A percentile compares a stretch with the other conserved stretches of the same genome.
phyloP scores from a whole-genome alignment of 2,329 filamentous ascomycete species.

The Boeremia lycopersici region DNA sequence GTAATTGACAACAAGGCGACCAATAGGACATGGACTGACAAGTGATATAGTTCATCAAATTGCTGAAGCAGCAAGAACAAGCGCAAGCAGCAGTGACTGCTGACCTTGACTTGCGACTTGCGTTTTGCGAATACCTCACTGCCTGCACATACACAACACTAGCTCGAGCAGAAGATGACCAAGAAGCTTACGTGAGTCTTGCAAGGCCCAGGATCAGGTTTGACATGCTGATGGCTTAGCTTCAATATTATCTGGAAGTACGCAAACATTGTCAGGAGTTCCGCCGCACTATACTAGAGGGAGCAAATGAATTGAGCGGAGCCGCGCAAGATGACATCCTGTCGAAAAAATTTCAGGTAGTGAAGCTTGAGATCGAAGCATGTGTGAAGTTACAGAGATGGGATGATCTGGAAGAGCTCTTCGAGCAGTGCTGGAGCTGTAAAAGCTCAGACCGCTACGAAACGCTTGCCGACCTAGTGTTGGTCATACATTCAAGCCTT shows the following conservation, averaged over 20 bases:
- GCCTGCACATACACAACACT: conserved; percentile 54
- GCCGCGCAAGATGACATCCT: conserved; percentile 59
- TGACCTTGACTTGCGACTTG: conserved; percentile 63
- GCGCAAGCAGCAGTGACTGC: conserved; percentile 32
- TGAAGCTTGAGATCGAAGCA: conserved; percentile 81
- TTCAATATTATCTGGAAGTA: conserved; percentile 67
- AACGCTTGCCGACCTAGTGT: conserved; percentile 54
- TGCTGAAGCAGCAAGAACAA: conserved; percentile 36
- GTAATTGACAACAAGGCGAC: conserved; percentile 27
- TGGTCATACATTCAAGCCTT: conserved; percentile 51
- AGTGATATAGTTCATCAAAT: conserved; percentile 47
- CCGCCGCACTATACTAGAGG: conserved; percentile 53
- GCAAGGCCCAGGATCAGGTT: conserved; percentile 15
- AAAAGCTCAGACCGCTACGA: conserved; percentile 50
- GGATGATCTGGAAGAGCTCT: conserved; percentile 67
- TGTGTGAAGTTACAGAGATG: conserved; percentile 70
- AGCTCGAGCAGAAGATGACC: conserved; percentile 54
- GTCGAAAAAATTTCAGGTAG: conserved; percentile 68
- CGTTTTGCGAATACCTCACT: conserved; percentile 74
- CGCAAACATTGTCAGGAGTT: conserved; percentile 68
- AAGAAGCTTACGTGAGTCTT: conserved; percentile 47
- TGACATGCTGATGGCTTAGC: conserved; percentile 50
- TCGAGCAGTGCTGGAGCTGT: conserved; percentile 54
- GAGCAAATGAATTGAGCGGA: conserved; percentile 49
- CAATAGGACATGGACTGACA: not conserved